Evolutionary conservation across 2,329 filamentous ascomycete genomes (phyloP).

Genomic region (Xylariaceae sp.): DNA sequence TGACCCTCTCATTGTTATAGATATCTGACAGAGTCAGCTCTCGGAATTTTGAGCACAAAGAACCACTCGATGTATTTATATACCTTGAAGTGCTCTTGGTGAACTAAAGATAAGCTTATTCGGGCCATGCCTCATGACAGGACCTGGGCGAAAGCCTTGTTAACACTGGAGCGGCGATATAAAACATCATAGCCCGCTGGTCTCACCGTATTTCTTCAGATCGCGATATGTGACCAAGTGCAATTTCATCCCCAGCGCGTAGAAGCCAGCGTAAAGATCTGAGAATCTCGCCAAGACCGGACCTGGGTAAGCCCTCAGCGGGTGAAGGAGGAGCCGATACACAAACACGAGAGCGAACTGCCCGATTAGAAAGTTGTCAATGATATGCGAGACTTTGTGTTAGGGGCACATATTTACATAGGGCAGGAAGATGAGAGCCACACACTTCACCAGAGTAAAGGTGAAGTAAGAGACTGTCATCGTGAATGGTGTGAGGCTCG

Average conservation of each 20-base stretch:
- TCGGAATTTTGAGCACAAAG: neutral
- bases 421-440: neutral
- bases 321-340: conserved; percentile 12
- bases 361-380: neutral
- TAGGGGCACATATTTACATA: neutral
- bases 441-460: neutral
- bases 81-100: conserved; percentile 17
- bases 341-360: neutral
- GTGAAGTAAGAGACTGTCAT: neutral
- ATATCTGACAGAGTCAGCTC: conserved; percentile 19
- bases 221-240: conserved; percentile 3
- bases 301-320: conserved; percentile 11
- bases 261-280: conserved; percentile 1
- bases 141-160: conserved; percentile 2
- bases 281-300: conserved; percentile 1
- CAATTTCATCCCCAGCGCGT: neutral
- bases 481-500: too few relatives aligned
- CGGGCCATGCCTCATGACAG: conserved; percentile 23
- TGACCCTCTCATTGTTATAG: conserved; percentile 19
- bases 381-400: neutral
- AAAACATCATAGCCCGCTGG: neutral
- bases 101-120: conserved; percentile 24
- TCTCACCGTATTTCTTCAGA: conserved; percentile 10
- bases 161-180: neutral
- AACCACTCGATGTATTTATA: neutral